Evolutionary conservation across 148 eudicot species (phyloP), one percentile per base, ranked within the genome.

Genomic region (Vaccinium corymbosum): DNA sequence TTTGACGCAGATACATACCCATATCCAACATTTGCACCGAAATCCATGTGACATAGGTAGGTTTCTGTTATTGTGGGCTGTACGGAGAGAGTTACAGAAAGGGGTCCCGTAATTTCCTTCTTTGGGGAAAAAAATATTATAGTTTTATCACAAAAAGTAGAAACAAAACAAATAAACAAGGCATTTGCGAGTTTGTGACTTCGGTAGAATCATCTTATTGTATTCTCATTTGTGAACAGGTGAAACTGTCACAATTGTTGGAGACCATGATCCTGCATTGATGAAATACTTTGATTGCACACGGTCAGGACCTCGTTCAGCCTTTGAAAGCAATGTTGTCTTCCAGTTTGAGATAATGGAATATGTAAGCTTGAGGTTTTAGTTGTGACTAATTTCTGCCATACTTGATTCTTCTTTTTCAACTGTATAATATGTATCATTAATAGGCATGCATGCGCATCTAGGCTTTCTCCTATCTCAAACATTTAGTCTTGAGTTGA

Each of bases 281-380:
- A 83, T 97, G 92, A 97, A 85, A 91, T 97, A 93, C 89, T 97
- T 97, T 78, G 99, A 94, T 78, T 92, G 95, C 88, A 92, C 98
- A 19, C 92, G 99, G 66, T 92, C 99, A 32, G 98, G 98, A 75
- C 99, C 99, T 70, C 99, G 99, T 79, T 97, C 99, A 29, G 99
- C 99, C 38, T 97, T 97, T 84, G 99, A 97, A 82, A 84, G 85
- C 87, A 89, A 94, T 85, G 99, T 97, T 86, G 97, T 97, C 56
- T 94, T 84, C 82, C 98, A 97, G 88, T 97, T 93, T 86, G 99
- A 97, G 87, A 94, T 92, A 7, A 97, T 97, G 99, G 99, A 97
- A 97, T 97, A 94, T 91, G 99, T 97, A 91, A 93, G 95, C 55
- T 61, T 86, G 71, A 50, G 62, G 50, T 53, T 79, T 79, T 64